These are phyloP conservation scores for Heritiera fomes DNA, from an alignment of 345 rosid species.

Conservation along the genomic window DNA sequence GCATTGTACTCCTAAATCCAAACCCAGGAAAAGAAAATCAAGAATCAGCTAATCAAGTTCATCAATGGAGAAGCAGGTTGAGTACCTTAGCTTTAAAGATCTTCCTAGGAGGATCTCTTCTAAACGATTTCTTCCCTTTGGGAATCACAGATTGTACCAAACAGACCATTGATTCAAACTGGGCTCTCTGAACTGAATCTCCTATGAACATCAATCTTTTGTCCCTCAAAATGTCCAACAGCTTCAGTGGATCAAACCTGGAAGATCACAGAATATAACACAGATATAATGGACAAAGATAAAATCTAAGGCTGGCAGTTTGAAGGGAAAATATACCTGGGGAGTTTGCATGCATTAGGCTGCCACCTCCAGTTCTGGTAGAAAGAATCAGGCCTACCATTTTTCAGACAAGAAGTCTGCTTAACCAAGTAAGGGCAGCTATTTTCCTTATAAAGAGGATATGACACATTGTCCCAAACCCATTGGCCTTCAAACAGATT, in stretches of 20 bases:
- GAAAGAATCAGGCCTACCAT: constrained; percentile 80
- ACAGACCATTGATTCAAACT: constrained; percentile 89
- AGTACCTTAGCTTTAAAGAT: constrained; percentile 78
- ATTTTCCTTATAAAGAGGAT: constrained; percentile 73
- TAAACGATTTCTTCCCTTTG: constrained; percentile 59
- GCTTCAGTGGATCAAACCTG: constrained; percentile 80
- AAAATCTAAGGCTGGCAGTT: too few relatives aligned
- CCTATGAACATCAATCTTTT: constrained; percentile 89
- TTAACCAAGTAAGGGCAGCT: constrained; percentile 85
- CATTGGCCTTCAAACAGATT: constrained; percentile 79
- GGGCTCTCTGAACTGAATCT: constrained; percentile 89
- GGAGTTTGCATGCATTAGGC: constrained; percentile 69
- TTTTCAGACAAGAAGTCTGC: constrained; percentile 75
- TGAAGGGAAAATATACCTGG: constrained; percentile 42
- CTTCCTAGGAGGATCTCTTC: constrained; percentile 83
- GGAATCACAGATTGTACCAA: constrained; percentile 82
- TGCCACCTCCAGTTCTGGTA: constrained; percentile 93
- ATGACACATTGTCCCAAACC: constrained; percentile 83
- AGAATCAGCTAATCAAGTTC: not conserved
- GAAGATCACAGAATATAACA: constrained; percentile 21
- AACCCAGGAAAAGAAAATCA: not conserved
- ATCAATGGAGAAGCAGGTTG: not conserved
- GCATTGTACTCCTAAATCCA: constrained; percentile 70
- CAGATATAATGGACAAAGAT: too few relatives aligned
- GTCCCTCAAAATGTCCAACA: constrained; percentile 66